A percentile compares a stretch with the other conserved stretches of the same genome.
Evolutionary conservation across 345 rosid species (phyloP).

Genomic region (Iberis pinnata): DNA sequence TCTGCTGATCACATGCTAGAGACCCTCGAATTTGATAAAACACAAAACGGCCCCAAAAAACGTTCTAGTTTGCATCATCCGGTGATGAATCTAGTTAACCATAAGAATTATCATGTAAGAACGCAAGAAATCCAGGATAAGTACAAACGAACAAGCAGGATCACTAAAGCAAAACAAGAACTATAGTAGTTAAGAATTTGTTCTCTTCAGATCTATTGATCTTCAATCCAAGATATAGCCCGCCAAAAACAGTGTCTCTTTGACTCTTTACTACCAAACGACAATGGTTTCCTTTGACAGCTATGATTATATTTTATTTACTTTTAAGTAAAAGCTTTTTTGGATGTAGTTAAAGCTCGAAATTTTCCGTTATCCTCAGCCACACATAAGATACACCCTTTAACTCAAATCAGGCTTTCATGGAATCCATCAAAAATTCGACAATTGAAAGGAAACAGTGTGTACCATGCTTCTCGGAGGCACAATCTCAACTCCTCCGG

Average conservation of each 20-base stretch:
- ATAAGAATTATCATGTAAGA: too few relatives aligned
- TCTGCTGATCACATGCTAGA: too few relatives aligned
- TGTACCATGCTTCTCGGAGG: slow-evolving; percentile 50
- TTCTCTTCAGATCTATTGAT: not conserved
- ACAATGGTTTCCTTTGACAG: slow-evolving; percentile 4
- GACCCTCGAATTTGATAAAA: too few relatives aligned
- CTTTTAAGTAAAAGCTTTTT: not conserved
- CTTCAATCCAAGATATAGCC: not conserved
- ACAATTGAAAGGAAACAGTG: slow-evolving; percentile 4
- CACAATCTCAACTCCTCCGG: slow-evolving; percentile 44
- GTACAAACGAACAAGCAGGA: too few relatives aligned
- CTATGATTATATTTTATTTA: not conserved
- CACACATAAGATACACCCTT: slow-evolving; percentile 19
- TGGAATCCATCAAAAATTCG: slow-evolving; percentile 2
- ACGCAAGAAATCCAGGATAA: too few relatives aligned
- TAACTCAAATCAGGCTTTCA: slow-evolving; percentile 18
- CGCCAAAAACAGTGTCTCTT: slow-evolving; percentile 4
- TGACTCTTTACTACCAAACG: slow-evolving; percentile 11
- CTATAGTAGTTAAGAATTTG: not conserved
- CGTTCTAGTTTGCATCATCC: too few relatives aligned
- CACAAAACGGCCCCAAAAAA: too few relatives aligned
- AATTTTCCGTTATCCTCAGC: slow-evolving; percentile 22
- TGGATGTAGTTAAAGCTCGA: slow-evolving; percentile 7
- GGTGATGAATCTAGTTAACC: too few relatives aligned
- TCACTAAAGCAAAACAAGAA: too few relatives aligned